Conservation (phyloP, 768 basidiomycete genomes). For the Mycena galericulata region DNA sequence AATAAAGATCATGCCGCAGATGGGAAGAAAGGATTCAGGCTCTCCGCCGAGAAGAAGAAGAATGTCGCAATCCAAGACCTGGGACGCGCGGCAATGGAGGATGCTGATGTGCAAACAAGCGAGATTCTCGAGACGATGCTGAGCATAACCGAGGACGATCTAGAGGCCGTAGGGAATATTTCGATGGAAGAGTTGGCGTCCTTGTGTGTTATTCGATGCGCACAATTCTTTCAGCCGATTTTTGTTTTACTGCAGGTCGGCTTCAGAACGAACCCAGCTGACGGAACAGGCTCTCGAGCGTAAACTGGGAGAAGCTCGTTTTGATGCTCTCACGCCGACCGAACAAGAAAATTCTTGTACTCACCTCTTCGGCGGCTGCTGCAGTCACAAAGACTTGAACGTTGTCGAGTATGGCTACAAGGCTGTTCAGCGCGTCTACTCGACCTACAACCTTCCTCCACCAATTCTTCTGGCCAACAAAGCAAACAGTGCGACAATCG, state of each 20-base stretch:
- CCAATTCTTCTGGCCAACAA: slow-evolving; percentile 42
- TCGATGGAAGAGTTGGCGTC: too few species aligned
- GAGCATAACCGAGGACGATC: background rate
- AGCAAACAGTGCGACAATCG: slow-evolving; percentile 39
- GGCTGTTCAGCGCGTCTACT: slow-evolving; percentile 32
- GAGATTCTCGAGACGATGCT: background rate
- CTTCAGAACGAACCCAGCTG: too few species aligned
- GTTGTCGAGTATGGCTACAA: slow-evolving; percentile 38
- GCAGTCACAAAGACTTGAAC: slow-evolving; percentile 48
- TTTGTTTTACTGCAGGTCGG: too few species aligned
- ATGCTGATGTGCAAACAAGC: background rate
- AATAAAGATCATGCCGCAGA: background rate
- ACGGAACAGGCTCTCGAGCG: background rate
- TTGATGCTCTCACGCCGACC: background rate
- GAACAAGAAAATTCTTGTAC: slow-evolving; percentile 18
- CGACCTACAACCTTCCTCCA: slow-evolving; percentile 11
- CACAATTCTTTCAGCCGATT: background rate
- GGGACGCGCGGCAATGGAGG: slow-evolving; percentile 4
- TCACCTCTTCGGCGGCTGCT: slow-evolving; percentile 43
- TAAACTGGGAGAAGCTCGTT: background rate
- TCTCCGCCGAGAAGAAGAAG: background rate
- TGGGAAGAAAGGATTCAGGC: slow-evolving; percentile 13
- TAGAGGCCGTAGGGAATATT: too few species aligned
- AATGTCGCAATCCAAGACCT: slow-evolving; percentile 7
- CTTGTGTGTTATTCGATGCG: background rate